Percentiles rank a stretch among this genome's conserved stretches.
Evolutionary conservation across 1,284 basidiomycete species (phyloP).

Genomic region (Wallemia mellicola): DNA sequence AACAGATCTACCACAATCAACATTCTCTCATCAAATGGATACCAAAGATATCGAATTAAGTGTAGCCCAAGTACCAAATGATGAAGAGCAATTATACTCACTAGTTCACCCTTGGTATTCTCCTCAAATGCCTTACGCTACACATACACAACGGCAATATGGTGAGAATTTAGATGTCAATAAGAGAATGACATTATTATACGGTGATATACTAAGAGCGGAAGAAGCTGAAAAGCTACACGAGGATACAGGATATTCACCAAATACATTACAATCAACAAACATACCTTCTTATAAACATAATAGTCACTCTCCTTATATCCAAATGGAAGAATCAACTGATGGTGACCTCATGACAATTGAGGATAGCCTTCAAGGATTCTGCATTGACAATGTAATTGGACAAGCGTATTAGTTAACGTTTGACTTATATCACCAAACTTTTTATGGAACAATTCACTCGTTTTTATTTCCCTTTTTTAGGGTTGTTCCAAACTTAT

Average conservation of each 20-base stretch:
- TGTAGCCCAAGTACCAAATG: not conserved
- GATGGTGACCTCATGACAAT: not conserved
- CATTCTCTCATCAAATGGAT: not conserved
- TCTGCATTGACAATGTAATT: not conserved
- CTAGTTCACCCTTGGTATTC: not conserved
- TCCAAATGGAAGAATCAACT: not conserved
- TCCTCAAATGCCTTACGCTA: not conserved
- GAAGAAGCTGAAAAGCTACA: not conserved
- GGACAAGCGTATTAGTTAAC: not conserved
- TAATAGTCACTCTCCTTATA: not conserved
- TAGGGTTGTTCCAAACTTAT: too few species aligned
- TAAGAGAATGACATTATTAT: not conserved
- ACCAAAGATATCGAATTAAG: not conserved
- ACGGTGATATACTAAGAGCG: not conserved
- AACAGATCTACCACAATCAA: not conserved
- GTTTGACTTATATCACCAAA: too few species aligned
- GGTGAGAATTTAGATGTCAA: not conserved
- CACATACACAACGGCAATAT: not conserved
- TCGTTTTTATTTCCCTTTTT: too few species aligned
- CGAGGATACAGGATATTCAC: not conserved
- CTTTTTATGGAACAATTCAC: too few species aligned
- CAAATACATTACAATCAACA: not conserved
- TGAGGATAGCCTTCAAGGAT: not conserved
- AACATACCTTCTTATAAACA: not conserved
- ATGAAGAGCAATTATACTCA: not conserved